Base-by-base conservation (phyloP, 495 filamentous ascomycete genomes). In the Thermothielavioides terrestris region DNA sequence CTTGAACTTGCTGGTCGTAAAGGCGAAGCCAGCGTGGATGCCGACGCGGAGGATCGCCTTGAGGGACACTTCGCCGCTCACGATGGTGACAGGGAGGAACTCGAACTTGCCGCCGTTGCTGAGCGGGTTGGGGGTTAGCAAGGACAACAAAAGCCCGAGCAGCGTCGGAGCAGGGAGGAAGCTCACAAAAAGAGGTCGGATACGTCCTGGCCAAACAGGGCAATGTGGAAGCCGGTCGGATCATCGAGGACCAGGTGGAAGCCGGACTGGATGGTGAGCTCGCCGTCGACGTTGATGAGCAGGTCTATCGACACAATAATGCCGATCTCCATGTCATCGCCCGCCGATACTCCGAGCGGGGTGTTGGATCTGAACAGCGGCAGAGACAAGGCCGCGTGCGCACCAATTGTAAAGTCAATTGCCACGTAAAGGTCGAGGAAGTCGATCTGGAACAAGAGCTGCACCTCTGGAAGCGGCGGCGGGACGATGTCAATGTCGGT, bases 81-180 rank as follows among this genome's bases (percentile, higher is more conserved):
- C 53, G 12, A 79, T 61, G 2, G 64, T 72, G 11, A 79, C 71
- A 4, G 78, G 77, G 12, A 81, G 69, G 46, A 81, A 79, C 51
- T 79, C 75, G 55, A 75, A 79, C n/a, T 67, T 50, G 23, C 66
- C 78, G 30, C 76, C 75, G 41, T 43, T 54, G 46, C 49, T 51
- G 1, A 2, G 20, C 5, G 6, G 34, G 4, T 39, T 25, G 5
- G 11, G 39, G 7, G 1, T 3, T 4, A 3, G 1, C 21, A 0
- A 36, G 41, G 32, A 7, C 43, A 22, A 35, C 15, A 21, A 15
- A n/a, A n/a, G n/a, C n/a, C n/a, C n/a, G n/a, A n/a, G n/a, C n/a
- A n/a, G n/a, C n/a, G n/a, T n/a, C n/a, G n/a, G 20, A 44, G 21
- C 8, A 7, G 25, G 11, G 14, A 1, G 25, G 8, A 9, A 1